Conservation (phyloP, 805 yeast genomes). For the Monosporozyma aquatica region DNA sequence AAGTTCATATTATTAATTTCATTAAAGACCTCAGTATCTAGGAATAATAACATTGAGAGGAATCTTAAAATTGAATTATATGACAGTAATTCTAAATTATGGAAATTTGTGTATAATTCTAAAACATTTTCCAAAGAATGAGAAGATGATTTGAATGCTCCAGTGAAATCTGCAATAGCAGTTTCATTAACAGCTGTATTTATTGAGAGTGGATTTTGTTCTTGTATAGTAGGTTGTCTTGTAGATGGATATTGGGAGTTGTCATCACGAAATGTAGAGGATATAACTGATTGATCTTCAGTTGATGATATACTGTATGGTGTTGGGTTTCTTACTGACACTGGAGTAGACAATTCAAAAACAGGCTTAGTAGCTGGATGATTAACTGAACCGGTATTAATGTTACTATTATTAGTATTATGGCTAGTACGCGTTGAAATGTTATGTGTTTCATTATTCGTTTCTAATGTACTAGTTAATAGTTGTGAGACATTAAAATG, state of each 20-base stretch:
- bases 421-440: not conserved
- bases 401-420: not conserved
- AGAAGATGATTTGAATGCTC: not conserved
- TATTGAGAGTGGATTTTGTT: not conserved
- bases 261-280: not conserved
- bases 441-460: not conserved
- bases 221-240: not conserved
- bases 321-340: not conserved
- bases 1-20: constrained; percentile 12
- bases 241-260: not conserved
- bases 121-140: constrained; percentile 9
- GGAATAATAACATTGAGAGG: constrained; percentile 11
- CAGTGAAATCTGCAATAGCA: not conserved
- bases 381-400: not conserved
- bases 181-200: not conserved
- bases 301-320: not conserved
- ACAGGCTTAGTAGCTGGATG: not conserved
- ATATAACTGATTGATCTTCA: not conserved
- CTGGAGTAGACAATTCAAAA: not conserved
- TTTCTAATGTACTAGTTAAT: constrained; percentile 7
- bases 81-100: constrained; percentile 13
- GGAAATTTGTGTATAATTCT: constrained; percentile 9
- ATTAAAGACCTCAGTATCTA: constrained; percentile 14
- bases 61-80: constrained; percentile 16
- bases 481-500: constrained; percentile 12